Base-by-base conservation (phyloP, 1,284 basidiomycete genomes). In the Ganoderma meredithae region DNA sequence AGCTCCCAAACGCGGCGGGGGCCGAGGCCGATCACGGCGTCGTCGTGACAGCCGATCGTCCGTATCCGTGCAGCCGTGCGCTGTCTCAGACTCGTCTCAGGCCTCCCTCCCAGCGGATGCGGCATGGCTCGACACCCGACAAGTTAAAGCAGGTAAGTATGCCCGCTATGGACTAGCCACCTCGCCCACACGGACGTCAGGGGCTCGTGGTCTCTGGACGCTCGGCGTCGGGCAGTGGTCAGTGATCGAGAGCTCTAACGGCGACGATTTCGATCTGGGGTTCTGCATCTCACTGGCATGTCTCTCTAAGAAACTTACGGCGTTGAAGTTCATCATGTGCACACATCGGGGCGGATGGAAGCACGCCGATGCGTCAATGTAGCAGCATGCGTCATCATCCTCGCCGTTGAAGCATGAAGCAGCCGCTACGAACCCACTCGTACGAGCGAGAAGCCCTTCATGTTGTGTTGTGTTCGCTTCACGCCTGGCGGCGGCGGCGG, bases 241-340 rank as follows among this genome's bases (percentile, higher is more conserved):
- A 22, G 22, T 47, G 47, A 25, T 49, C 47, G 47, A 49, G 47
- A 25, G 47, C 47, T 25, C 22, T 49, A 49, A 49, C 47, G 22
- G 47, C 47, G 47, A 25, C 22, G 47, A 49, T 49, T 49, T 25
- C 47, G 47, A 49, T 49, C 47, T 49, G 47, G 47, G 47, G 47
- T 47, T 47, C 9, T n/a, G 3, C 17, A 19, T 5, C 43, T 36
- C 36, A 36, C 36, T 36, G 36, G 36, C 36, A 9, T 8, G 36
- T 36, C 36, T 36, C 36, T 36, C 3, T 31, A 31, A 31, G 36
- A 36, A 36, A 36, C 36, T 7, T 22, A n/a, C 44, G 44, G 44
- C 44, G 27, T 31, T 31, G 44, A 47, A 22, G n/a, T 47, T 47
- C n/a, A 9, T 22, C n/a, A 22, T 10, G 44, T 4, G 44, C 9